phyloP scores from a whole-genome alignment of 2,329 filamentous ascomycete genomes.

The Fusarium setosum region DNA sequence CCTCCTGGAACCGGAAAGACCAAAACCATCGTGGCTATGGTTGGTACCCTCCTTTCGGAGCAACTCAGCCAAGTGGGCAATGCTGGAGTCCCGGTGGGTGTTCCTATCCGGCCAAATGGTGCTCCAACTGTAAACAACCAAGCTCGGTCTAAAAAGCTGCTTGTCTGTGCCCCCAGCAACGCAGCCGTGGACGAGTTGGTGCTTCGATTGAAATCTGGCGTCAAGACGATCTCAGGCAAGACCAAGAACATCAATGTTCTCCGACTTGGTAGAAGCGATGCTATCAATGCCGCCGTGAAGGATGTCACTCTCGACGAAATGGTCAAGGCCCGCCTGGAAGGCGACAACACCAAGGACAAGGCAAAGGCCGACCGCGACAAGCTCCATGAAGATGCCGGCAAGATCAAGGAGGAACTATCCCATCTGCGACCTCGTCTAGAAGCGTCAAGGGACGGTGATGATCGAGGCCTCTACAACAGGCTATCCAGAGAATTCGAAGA shows the following conservation, averaged over 20 bases:
- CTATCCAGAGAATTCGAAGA: slow-evolving; percentile 83
- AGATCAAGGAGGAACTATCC: slow-evolving; percentile 81
- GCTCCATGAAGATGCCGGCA: slow-evolving; percentile 71
- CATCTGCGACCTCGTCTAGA: slow-evolving; percentile 79
- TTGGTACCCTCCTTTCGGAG: slow-evolving; percentile 76
- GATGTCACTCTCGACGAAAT: slow-evolving; percentile 95
- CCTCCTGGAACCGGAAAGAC: slow-evolving; percentile 98
- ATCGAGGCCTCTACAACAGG: slow-evolving; percentile 59
- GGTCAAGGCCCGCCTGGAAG: slow-evolving; percentile 78
- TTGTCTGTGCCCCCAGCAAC: slow-evolving; percentile 98
- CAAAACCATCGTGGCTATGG: slow-evolving; percentile 97
- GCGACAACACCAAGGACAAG: slow-evolving; percentile 67
- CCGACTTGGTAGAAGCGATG: slow-evolving; percentile 89
- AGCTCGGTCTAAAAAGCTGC: slow-evolving; percentile 77
- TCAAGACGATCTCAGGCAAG: slow-evolving; percentile 81
- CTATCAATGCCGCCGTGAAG: slow-evolving; percentile 87
- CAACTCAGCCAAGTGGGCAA: slow-evolving; percentile 49
- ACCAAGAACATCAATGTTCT: slow-evolving; percentile 85
- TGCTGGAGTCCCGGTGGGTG: slow-evolving; percentile 48
- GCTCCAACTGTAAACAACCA: slow-evolving; percentile 38
- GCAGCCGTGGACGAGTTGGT: slow-evolving; percentile 97
- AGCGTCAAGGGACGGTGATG: slow-evolving; percentile 67
- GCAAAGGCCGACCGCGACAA: slow-evolving; percentile 67
- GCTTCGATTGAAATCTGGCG: slow-evolving; percentile 87
- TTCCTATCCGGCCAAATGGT: slow-evolving; percentile 44